A percentile compares a stretch with the other conserved stretches of the same genome.
Evolutionary conservation across 371 early-diverging fungal genomes (phyloP).

Genomic region (Syncephalastrum sp.): DNA sequence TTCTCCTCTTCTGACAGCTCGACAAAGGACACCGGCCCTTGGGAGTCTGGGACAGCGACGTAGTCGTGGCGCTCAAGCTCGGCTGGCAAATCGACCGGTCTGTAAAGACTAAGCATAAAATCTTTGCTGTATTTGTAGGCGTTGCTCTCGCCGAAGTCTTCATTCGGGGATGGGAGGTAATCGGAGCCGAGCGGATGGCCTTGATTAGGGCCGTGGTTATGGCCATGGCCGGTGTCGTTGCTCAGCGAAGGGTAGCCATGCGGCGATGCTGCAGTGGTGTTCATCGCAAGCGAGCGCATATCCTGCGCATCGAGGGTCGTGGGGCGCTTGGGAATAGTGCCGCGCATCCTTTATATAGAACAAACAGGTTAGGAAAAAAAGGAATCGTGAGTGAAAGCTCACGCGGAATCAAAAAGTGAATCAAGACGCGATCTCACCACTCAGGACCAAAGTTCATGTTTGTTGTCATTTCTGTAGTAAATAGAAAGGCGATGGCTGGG

Average conservation of each 20-base stretch:
- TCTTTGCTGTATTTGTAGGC: conserved; percentile 80
- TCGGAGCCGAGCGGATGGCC: not conserved
- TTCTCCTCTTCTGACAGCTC: conserved; percentile 67
- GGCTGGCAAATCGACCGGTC: conserved; percentile 57
- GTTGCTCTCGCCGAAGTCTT: conserved; percentile 27
- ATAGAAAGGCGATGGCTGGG: not conserved
- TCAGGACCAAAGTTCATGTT: conserved; percentile 88
- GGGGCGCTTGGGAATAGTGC: conserved; percentile 31
- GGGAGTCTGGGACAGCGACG: conserved; percentile 63
- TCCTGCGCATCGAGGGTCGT: conserved; percentile 23
- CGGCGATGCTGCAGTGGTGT: conserved; percentile 14
- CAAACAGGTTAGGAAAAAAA: not conserved
- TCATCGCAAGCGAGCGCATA: conserved; percentile 11
- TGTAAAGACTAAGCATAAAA: conserved; percentile 75
- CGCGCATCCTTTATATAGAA: conserved; percentile 43
- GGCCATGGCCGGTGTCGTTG: conserved; percentile 7
- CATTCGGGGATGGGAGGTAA: conserved; percentile 2
- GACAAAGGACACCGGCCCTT: conserved; percentile 65
- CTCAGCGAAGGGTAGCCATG: conserved; percentile 10
- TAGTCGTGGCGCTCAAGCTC: conserved; percentile 75
- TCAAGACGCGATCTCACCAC: conserved; percentile 51
- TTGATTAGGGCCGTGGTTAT: no score
- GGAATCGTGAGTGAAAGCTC: not conserved
- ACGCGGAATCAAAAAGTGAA: conserved; percentile 3
- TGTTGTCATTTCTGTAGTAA: conserved; percentile 47